Percentiles rank a stretch among this genome's conserved stretches.
Conservation (phyloP, 192 early-diverging fungal species). For the Oehlia diaphana region DNA sequence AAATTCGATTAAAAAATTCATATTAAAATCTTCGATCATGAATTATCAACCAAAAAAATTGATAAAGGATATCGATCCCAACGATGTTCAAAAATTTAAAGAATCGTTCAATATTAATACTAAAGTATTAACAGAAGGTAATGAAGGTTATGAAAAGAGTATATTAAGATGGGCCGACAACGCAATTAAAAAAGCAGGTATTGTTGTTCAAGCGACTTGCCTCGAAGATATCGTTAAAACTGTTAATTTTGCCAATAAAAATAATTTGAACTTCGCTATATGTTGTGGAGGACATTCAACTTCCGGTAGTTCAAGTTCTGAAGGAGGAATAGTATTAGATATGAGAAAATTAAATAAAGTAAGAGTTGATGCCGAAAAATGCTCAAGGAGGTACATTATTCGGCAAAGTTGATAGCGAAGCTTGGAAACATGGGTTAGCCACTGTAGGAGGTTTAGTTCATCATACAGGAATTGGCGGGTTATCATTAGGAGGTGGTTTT, state of each 20-base stretch:
- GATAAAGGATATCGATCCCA: too few relatives aligned
- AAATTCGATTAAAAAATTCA: too few relatives aligned
- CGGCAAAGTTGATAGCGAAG: conserved; percentile 29
- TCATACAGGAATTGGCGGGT: conserved; percentile 46
- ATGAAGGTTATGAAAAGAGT: background rate
- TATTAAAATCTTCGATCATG: too few relatives aligned
- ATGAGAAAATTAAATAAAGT: conserved; percentile 29
- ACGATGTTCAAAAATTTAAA: too few relatives aligned
- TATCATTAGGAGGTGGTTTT: conserved; percentile 41
- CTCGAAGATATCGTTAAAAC: conserved; percentile 1
- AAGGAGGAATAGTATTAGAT: conserved; percentile 36
- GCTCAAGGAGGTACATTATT: conserved; percentile 43
- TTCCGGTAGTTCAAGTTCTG: conserved; percentile 30
- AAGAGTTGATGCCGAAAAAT: conserved; percentile 30
- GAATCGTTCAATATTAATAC: too few relatives aligned
- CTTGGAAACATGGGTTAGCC: conserved; percentile 32
- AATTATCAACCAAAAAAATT: too few relatives aligned
- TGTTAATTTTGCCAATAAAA: conserved; percentile 19
- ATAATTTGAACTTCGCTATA: conserved; percentile 30
- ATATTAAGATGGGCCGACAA: background rate
- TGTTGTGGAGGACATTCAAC: conserved; percentile 40
- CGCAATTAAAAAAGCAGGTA: background rate
- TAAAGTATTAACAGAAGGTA: background rate
- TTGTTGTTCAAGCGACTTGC: background rate
- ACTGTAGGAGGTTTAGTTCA: conserved; percentile 31